Conservation (phyloP, 1,284 basidiomycete species). For the Taiwanofungus camphoratus region DNA sequence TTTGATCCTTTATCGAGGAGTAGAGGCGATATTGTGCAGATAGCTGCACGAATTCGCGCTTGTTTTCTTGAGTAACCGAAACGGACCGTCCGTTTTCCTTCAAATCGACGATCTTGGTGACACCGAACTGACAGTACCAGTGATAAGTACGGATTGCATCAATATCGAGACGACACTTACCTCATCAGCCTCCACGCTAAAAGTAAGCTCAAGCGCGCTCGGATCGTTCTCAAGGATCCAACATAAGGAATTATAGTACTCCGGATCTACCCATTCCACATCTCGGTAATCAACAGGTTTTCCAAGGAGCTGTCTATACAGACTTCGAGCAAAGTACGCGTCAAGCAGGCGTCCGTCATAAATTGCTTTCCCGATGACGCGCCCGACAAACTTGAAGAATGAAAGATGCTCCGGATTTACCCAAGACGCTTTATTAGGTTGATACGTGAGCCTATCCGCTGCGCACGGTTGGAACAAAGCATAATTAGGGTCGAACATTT, state of each 20-base stretch:
- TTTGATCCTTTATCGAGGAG: slow-evolving; percentile 95
- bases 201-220: slow-evolving; percentile 77
- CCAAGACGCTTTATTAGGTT: slow-evolving; percentile 94
- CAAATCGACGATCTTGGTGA: slow-evolving; percentile 80
- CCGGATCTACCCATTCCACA: slow-evolving; percentile 94
- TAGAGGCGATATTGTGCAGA: slow-evolving; percentile 90
- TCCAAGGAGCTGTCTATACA: slow-evolving; percentile 90
- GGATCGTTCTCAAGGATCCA: slow-evolving; percentile 94
- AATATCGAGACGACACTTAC: slow-evolving; percentile 35
- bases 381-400: slow-evolving; percentile 99
- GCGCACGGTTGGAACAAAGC: slow-evolving; percentile 97
- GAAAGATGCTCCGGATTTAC: slow-evolving; percentile 93
- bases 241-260: slow-evolving; percentile 90
- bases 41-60: slow-evolving; percentile 92
- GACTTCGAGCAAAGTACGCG: slow-evolving; percentile 94
- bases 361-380: slow-evolving; percentile 95
- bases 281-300: slow-evolving; percentile 91
- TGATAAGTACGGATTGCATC: neutral
- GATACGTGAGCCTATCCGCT: slow-evolving; percentile 90
- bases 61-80: slow-evolving; percentile 93
- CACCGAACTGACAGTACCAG: slow-evolving; percentile 63
- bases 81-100: slow-evolving; percentile 80
- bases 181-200: slow-evolving; percentile 90
- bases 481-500: slow-evolving; percentile 99
- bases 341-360: slow-evolving; percentile 95